A percentile compares a stretch with the other conserved stretches of the same genome.
phyloP scores from a whole-genome alignment of 1,284 basidiomycete genomes.

The Mycosarcoma mackinlayi region DNA sequence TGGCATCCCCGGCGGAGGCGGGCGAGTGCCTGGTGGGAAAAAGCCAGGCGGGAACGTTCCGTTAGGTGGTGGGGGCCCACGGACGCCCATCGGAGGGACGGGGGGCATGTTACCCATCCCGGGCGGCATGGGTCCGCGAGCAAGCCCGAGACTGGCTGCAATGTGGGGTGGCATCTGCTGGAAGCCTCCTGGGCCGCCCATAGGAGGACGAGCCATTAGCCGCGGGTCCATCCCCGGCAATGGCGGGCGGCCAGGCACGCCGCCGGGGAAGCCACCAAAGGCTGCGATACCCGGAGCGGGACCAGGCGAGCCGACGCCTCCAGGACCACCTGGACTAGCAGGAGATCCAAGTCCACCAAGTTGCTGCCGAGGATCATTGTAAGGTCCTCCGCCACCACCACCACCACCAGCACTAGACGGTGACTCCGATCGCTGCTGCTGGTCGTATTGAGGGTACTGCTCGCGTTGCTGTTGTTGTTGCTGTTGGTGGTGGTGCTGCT shows the following conservation, averaged over 20 bases:
- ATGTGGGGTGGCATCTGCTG: constrained; percentile 57
- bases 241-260: constrained; percentile 30
- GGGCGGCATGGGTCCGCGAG: constrained; percentile 45
- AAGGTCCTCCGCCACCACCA: constrained; percentile 11
- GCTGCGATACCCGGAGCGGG: constrained; percentile 21
- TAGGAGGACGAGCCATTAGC: constrained; percentile 45
- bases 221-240: constrained; percentile 54
- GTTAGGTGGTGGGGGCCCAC: constrained; percentile 24
- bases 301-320: constrained; percentile 30
- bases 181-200: constrained; percentile 40
- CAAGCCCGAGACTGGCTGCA: constrained; percentile 40
- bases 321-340: constrained; percentile 18
- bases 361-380: constrained; percentile 38
- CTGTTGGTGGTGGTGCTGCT: constrained; percentile 27
- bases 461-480: constrained; percentile 17
- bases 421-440: constrained; percentile 39
- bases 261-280: constrained; percentile 37
- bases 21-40: constrained; percentile 28
- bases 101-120: constrained; percentile 42
- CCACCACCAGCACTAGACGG: constrained; percentile 17
- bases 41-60: constrained; percentile 35
- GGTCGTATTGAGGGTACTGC: constrained; percentile 21
- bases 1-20: constrained; percentile 52
- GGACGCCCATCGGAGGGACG: constrained; percentile 34
- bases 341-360: constrained; percentile 21